A percentile compares a stretch with the other conserved stretches of the same genome.
Conservation (phyloP, 108 stramenopile genomes). For the Phaeodactylum tricornutum region DNA sequence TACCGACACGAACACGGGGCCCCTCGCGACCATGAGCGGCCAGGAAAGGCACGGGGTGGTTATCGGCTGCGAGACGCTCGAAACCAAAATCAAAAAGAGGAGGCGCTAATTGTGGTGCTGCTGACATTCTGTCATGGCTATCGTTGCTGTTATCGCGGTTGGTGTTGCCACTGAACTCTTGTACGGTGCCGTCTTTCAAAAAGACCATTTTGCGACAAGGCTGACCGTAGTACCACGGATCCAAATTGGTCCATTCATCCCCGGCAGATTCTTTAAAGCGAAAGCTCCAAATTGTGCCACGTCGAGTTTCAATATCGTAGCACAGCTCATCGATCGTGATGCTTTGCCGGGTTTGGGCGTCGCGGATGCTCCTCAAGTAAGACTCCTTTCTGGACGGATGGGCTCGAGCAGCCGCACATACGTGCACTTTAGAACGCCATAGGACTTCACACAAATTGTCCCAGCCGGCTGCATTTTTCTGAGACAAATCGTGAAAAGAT, state of each 20-base stretch:
- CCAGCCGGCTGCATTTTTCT: conserved; percentile 47
- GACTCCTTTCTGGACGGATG: neutral
- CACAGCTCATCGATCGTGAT: conserved; percentile 41
- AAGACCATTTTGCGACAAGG: conserved; percentile 64
- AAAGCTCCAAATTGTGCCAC: conserved; percentile 58
- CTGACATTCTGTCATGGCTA: too few species aligned
- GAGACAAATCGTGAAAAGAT: conserved; percentile 20
- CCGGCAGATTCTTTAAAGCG: conserved; percentile 75
- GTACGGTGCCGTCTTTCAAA: conserved; percentile 39
- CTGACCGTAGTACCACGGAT: conserved; percentile 49
- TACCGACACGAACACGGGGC: neutral
- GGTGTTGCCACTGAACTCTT: neutral
- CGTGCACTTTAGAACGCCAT: conserved; percentile 50
- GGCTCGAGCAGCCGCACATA: conserved; percentile 20
- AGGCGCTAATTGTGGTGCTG: neutral
- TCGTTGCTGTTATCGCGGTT: neutral
- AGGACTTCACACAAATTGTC: conserved; percentile 33
- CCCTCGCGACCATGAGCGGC: conserved; percentile 1
- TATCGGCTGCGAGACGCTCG: conserved; percentile 3
- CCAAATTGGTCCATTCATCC: conserved; percentile 57
- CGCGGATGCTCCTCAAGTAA: conserved; percentile 3
- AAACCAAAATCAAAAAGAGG: neutral
- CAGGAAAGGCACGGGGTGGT: too few species aligned
- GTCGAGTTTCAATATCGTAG: conserved; percentile 29
- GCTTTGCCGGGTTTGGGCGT: conserved; percentile 31